phyloP scores from a whole-genome alignment of 805 yeast species.

The Yarrowia sp. region DNA sequence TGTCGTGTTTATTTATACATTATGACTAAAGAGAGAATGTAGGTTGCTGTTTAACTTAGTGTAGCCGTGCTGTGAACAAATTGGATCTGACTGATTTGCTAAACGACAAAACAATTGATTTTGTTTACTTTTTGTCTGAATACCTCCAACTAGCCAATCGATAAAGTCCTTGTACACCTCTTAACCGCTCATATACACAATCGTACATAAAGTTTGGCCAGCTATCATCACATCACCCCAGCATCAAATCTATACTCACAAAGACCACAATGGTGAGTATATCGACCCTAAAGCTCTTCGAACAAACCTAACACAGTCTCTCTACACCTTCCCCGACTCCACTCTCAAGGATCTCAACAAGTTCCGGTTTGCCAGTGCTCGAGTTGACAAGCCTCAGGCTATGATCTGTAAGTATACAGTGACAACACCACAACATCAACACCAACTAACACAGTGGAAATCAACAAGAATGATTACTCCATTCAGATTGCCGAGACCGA shows the following conservation, averaged over 20 bases:
- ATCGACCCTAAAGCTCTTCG: neutral
- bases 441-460: slow-evolving; percentile 39
- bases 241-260: slow-evolving; percentile 6
- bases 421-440: neutral
- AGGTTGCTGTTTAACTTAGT: neutral
- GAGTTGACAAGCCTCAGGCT: slow-evolving; percentile 68
- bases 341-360: slow-evolving; percentile 67
- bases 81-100: too few relatives aligned
- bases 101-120: too few relatives aligned
- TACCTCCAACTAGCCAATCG: too few relatives aligned
- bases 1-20: slow-evolving; percentile 35
- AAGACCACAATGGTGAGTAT: slow-evolving; percentile 19
- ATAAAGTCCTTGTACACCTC: too few relatives aligned
- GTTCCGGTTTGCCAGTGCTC: slow-evolving; percentile 75
- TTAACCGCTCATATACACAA: slow-evolving; percentile 24
- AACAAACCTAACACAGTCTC: slow-evolving; percentile 45
- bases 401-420: slow-evolving; percentile 56
- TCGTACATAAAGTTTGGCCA: slow-evolving; percentile 20
- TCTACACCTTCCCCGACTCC: slow-evolving; percentile 68
- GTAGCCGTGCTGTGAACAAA: neutral
- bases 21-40: neutral
- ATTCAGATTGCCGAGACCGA: slow-evolving; percentile 51
- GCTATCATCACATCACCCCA: slow-evolving; percentile 12
- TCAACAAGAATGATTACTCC: slow-evolving; percentile 41
- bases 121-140: too few relatives aligned